Percentiles rank a stretch among this genome's conserved stretches.
Conservation (phyloP, 2,329 filamentous ascomycete species). For the Trichoderma hamatum region DNA sequence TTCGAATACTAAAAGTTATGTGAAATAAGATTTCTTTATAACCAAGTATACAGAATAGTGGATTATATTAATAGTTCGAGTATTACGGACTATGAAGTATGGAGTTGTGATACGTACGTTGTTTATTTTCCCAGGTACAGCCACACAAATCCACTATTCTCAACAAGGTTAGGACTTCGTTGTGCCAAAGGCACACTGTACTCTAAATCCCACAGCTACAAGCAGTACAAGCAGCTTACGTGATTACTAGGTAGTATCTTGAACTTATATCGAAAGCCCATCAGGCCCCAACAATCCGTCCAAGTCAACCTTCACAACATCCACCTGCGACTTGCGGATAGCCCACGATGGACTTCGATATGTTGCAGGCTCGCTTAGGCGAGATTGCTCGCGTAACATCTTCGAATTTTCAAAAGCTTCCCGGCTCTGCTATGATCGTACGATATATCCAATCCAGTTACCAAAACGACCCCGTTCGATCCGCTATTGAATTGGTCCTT, state of each 20-base stretch:
- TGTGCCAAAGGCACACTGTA: neutral
- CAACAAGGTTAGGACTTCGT: neutral
- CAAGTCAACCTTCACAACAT: neutral
- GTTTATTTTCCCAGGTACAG: neutral
- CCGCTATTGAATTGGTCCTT: conserved; percentile 88
- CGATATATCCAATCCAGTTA: conserved; percentile 97
- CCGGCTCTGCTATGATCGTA: conserved; percentile 89
- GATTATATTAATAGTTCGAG: no score
- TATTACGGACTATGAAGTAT: no score
- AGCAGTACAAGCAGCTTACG: neutral
- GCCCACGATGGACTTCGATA: conserved; percentile 62
- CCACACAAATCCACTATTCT: neutral
- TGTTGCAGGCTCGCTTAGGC: conserved; percentile 56
- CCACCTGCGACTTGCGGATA: neutral
- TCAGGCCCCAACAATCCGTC: neutral
- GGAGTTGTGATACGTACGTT: no score
- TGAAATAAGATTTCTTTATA: no score
- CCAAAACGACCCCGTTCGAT: conserved; percentile 93
- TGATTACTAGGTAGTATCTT: neutral
- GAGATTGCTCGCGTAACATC: conserved; percentile 56
- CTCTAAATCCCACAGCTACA: neutral
- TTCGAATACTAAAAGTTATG: no score
- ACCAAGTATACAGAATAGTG: no score
- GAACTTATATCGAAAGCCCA: neutral
- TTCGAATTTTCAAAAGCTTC: conserved; percentile 81